Conservation (phyloP, 495 filamentous ascomycete species). For the Pyrenula aspistea region DNA sequence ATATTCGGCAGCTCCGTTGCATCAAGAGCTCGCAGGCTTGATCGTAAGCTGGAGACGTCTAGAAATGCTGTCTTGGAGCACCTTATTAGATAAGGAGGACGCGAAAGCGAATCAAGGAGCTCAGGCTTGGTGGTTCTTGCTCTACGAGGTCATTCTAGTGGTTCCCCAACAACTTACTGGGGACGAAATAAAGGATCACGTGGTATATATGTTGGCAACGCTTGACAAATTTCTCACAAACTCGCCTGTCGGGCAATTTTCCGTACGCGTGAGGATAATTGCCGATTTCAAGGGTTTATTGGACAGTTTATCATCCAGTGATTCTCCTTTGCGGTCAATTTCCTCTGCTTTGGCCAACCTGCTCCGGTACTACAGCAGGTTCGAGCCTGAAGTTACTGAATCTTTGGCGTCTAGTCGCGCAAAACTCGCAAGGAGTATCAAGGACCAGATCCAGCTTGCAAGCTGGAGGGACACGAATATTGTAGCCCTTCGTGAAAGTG, state of each 20-base stretch:
- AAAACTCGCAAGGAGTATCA: slow-evolving; percentile 72
- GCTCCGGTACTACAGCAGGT: slow-evolving; percentile 57
- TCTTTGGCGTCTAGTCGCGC: slow-evolving; percentile 47
- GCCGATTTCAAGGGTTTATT: slow-evolving; percentile 57
- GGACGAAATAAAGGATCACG: slow-evolving; percentile 44
- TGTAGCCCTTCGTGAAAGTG: slow-evolving; percentile 72
- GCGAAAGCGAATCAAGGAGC: slow-evolving; percentile 63
- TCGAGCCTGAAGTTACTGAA: slow-evolving; percentile 49
- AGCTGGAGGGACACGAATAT: slow-evolving; percentile 98
- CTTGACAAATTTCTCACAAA: slow-evolving; percentile 64
- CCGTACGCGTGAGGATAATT: slow-evolving; percentile 57
- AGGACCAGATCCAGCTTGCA: slow-evolving; percentile 72
- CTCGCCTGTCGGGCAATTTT: slow-evolving; percentile 70
- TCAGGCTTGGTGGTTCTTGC: slow-evolving; percentile 90
- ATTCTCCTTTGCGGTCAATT: slow-evolving; percentile 29
- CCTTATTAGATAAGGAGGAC: slow-evolving; percentile 75
- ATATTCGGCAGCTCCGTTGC: slow-evolving; percentile 54
- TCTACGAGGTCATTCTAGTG: slow-evolving; percentile 76
- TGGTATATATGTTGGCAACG: slow-evolving; percentile 52
- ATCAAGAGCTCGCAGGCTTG: slow-evolving; percentile 60
- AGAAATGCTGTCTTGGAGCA: slow-evolving; percentile 84
- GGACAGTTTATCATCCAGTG: slow-evolving; percentile 20
- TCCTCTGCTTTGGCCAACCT: slow-evolving; percentile 66
- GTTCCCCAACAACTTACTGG: slow-evolving; percentile 53
- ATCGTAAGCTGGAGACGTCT: slow-evolving; percentile 81